Evolutionary conservation across 805 yeast species (phyloP).

Genomic region (Candida methanosorbosa): DNA sequence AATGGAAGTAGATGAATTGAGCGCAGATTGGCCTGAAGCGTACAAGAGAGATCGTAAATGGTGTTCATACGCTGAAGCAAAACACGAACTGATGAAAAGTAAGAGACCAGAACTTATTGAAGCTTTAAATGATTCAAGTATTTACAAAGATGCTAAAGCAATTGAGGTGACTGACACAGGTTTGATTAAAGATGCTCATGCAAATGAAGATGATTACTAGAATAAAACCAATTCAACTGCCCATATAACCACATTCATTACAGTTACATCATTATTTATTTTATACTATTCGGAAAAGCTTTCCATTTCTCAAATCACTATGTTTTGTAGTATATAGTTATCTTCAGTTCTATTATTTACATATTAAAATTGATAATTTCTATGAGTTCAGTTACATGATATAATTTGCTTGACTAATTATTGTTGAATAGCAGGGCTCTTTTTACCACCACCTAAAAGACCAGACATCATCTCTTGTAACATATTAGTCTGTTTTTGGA

Average conservation of each 20-base stretch:
- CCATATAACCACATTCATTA: too few species aligned
- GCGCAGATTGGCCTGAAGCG: constrained; percentile 70
- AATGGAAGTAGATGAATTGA: constrained; percentile 49
- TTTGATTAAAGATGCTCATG: neutral
- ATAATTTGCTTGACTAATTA: neutral
- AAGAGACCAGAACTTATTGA: constrained; percentile 60
- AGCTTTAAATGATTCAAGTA: constrained; percentile 51
- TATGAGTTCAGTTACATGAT: neutral
- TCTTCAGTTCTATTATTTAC: too few species aligned
- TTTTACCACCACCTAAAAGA: constrained; percentile 35
- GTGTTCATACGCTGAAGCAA: constrained; percentile 65
- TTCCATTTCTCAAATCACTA: too few species aligned
- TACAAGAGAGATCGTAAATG: constrained; percentile 57
- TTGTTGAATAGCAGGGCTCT: neutral
- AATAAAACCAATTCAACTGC: neutral
- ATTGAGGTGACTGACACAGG: neutral
- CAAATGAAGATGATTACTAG: constrained; percentile 1
- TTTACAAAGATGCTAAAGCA: constrained; percentile 27
- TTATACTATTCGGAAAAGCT: too few species aligned
- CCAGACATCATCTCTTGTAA: constrained; percentile 74
- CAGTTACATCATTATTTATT: constrained; percentile 1
- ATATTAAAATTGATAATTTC: too few species aligned
- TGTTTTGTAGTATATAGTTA: too few species aligned
- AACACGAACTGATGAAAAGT: constrained; percentile 44
- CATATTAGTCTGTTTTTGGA: constrained; percentile 45